Evolutionary conservation across 352 stramenopile species (phyloP).

Genomic region (Pythium chondricola): DNA sequence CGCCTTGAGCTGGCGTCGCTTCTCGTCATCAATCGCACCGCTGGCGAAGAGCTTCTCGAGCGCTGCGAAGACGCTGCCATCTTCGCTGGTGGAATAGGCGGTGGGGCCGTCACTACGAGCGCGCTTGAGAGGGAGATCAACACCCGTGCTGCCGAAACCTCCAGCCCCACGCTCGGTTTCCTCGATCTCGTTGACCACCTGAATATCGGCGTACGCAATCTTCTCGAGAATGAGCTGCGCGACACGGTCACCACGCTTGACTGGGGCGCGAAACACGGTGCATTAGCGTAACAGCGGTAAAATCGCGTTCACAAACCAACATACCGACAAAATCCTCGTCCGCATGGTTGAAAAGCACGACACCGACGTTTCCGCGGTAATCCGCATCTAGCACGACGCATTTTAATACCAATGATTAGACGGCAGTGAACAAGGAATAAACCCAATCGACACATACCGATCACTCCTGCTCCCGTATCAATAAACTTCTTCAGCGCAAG

Average conservation of each 20-base stretch:
- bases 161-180: constrained; percentile 91
- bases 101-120: constrained; percentile 10
- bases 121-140: constrained; percentile 57
- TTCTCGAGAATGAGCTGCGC: constrained; percentile 98
- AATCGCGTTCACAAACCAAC: no score
- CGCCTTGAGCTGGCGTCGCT: constrained; percentile 44
- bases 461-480: constrained; percentile 96
- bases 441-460: constrained; percentile 42
- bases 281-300: no score
- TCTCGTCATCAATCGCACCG: constrained; percentile 43
- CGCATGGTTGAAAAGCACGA: constrained; percentile 99
- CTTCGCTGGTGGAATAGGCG: neutral
- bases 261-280: no score
- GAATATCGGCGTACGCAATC: constrained; percentile 87
- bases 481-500: constrained; percentile 98
- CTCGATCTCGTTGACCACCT: constrained; percentile 93
- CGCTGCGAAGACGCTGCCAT: constrained; percentile 27
- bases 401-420: neutral
- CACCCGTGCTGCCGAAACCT: constrained; percentile 95
- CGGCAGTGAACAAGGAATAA: neutral
- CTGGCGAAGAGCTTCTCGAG: constrained; percentile 45
- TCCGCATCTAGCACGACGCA: constrained; percentile 91
- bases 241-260: constrained; percentile 94
- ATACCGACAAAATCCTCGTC: constrained; percentile 92
- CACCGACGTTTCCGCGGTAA: constrained; percentile 96